These are phyloP conservation scores for Phylloporus sp. DNA, from an alignment of 768 basidiomycete genomes.

Conservation along the genomic window DNA sequence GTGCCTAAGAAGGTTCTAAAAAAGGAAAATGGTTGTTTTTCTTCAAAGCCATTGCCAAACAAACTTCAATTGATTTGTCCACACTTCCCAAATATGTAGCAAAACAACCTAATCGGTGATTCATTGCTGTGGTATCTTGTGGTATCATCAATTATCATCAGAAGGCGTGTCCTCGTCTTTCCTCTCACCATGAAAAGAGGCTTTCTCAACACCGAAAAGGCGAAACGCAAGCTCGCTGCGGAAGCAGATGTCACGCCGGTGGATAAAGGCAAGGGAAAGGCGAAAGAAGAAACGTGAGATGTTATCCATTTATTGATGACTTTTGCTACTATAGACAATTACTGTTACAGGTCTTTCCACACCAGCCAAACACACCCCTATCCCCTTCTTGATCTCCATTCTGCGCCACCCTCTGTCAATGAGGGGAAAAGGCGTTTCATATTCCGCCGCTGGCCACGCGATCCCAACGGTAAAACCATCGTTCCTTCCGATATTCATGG, in stretches of 20 bases:
- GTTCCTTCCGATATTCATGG: slow-evolving; percentile 8
- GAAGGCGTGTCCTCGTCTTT: neutral
- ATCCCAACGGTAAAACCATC: slow-evolving; percentile 21
- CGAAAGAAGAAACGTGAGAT: slow-evolving; percentile 4
- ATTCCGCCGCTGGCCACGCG: slow-evolving; percentile 26
- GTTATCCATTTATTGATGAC: neutral
- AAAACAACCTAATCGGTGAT: too few species aligned
- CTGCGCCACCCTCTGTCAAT: neutral
- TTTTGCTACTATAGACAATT: neutral
- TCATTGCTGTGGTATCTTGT: too few species aligned
- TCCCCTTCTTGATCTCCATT: slow-evolving; percentile 9
- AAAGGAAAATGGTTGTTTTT: slow-evolving; percentile 18
- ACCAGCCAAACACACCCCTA: neutral
- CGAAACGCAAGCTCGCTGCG: slow-evolving; percentile 22
- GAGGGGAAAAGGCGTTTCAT: slow-evolving; percentile 9
- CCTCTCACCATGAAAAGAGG: slow-evolving; percentile 18
- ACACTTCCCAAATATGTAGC: too few species aligned
- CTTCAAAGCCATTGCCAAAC: slow-evolving; percentile 10
- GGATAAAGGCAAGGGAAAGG: slow-evolving; percentile 1
- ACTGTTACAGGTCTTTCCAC: neutral
- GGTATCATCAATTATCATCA: neutral
- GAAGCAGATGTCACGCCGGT: slow-evolving; percentile 10
- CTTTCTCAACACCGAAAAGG: slow-evolving; percentile 20
- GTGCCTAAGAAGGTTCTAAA: neutral
- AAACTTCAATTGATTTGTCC: too few species aligned